Evolutionary conservation across 139 green algal species (phyloP).

Genomic region (Desmodesmus armatus): DNA sequence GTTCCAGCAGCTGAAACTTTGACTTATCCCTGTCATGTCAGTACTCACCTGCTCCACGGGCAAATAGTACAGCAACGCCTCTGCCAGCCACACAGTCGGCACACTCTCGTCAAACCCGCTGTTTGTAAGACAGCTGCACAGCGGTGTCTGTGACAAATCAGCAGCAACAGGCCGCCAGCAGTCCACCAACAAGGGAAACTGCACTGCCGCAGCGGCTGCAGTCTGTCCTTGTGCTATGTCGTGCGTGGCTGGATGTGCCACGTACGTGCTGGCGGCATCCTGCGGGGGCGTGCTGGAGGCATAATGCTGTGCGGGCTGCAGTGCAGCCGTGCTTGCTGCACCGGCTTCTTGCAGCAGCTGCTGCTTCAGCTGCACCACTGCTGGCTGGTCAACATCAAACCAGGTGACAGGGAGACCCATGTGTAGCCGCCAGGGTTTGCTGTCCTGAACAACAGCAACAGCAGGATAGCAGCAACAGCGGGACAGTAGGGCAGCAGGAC

Average conservation of each 20-base stretch:
- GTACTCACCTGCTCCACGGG: conserved; percentile 23
- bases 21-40: too few relatives aligned
- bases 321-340: background rate
- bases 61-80: conserved; percentile 59
- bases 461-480: background rate
- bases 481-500: background rate
- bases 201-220: background rate
- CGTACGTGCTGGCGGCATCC: too few relatives aligned
- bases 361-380: conserved; percentile 41
- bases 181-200: conserved; percentile 17
- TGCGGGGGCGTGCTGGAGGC: too few relatives aligned
- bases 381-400: conserved; percentile 57
- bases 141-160: conserved; percentile 31
- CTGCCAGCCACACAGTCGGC: conserved; percentile 43
- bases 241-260: background rate
- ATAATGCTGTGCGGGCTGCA: too few relatives aligned
- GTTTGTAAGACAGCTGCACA: conserved; percentile 1
- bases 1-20: too few relatives aligned
- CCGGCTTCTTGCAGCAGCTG: conserved; percentile 38
- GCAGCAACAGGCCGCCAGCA: conserved; percentile 37
- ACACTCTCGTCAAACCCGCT: background rate
- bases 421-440: conserved; percentile 56
- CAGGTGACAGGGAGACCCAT: conserved; percentile 17
- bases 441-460: conserved; percentile 37
- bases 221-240: background rate